A percentile compares a stretch with the other conserved stretches of the same genome.
These are phyloP conservation scores for Nannochloris sp. DNA, from an alignment of 139 green algal species.

Conservation along the genomic window DNA sequence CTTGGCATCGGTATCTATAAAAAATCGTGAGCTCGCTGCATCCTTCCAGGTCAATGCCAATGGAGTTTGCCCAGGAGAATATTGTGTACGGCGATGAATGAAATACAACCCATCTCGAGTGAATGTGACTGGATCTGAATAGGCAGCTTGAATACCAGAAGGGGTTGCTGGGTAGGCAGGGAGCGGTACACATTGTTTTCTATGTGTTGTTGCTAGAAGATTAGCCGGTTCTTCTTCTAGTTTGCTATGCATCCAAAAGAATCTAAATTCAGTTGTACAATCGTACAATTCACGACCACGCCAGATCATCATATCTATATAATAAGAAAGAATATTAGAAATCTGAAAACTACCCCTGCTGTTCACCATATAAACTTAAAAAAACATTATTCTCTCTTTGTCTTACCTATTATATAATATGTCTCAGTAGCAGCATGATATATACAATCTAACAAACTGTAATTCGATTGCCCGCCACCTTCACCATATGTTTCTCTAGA, in stretches of 20 bases:
- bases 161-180: slow-evolving; percentile 14
- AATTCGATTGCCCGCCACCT: slow-evolving; percentile 13
- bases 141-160: slow-evolving; percentile 38
- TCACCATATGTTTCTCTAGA: not conserved
- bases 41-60: slow-evolving; percentile 92
- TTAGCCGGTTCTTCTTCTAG: slow-evolving; percentile 39
- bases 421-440: slow-evolving; percentile 48
- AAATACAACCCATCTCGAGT: slow-evolving; percentile 72
- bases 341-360: not conserved
- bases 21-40: slow-evolving; percentile 53
- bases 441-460: slow-evolving; percentile 80
- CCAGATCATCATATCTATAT: slow-evolving; percentile 81
- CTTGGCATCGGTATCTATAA: slow-evolving; percentile 54
- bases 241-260: slow-evolving; percentile 64
- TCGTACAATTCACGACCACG: slow-evolving; percentile 70
- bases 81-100: slow-evolving; percentile 70
- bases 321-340: not conserved
- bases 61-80: slow-evolving; percentile 53
- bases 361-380: not conserved
- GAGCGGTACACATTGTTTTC: slow-evolving; percentile 24
- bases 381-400: not conserved
- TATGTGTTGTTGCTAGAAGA: not conserved
- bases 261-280: slow-evolving; percentile 77
- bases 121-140: slow-evolving; percentile 28
- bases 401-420: slow-evolving; percentile 32